A percentile compares a stretch with the other conserved stretches of the same genome.
These are phyloP conservation scores for Brachypodium distachyon DNA, from an alignment of 202 grass and related monocot species.

Conservation along the genomic window DNA sequence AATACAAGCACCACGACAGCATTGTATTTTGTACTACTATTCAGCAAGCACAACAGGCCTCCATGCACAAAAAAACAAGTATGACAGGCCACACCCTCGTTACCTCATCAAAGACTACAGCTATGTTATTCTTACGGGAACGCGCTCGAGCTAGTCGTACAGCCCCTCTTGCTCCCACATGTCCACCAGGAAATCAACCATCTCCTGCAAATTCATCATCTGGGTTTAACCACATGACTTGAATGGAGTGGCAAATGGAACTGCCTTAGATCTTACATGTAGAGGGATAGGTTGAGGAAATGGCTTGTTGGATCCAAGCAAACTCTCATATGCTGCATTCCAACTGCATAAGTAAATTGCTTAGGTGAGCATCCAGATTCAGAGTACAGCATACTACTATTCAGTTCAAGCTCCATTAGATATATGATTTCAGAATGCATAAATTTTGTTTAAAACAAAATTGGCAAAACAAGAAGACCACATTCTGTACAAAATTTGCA, in stretches of 20 bases:
- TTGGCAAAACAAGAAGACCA: too few species aligned
- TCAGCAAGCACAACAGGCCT: constrained; percentile 13
- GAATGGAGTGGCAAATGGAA: not conserved
- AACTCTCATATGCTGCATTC: constrained; percentile 91
- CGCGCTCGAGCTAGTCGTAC: constrained; percentile 40
- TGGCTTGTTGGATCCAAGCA: constrained; percentile 82
- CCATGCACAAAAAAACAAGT: constrained; percentile 34
- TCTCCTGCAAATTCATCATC: constrained; percentile 48
- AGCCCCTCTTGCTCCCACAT: constrained; percentile 78
- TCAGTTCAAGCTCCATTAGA: not conserved
- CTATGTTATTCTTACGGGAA: constrained; percentile 36
- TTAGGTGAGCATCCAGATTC: constrained; percentile 18
- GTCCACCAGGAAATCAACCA: constrained; percentile 83
- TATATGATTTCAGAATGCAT: not conserved
- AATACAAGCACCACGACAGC: not conserved
- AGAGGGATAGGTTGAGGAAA: constrained; percentile 77
- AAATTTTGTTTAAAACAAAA: too few species aligned
- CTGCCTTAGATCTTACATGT: constrained; percentile 46
- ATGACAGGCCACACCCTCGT: constrained; percentile 18
- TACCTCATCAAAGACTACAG: constrained; percentile 27
- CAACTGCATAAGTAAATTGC: constrained; percentile 48
- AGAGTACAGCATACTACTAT: not conserved
- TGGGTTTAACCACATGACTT: not conserved
- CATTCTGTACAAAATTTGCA: too few species aligned
- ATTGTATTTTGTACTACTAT: too few species aligned